These are phyloP conservation scores for Suillus subluteus DNA, from an alignment of 768 basidiomycete species.

Conservation along the genomic window DNA sequence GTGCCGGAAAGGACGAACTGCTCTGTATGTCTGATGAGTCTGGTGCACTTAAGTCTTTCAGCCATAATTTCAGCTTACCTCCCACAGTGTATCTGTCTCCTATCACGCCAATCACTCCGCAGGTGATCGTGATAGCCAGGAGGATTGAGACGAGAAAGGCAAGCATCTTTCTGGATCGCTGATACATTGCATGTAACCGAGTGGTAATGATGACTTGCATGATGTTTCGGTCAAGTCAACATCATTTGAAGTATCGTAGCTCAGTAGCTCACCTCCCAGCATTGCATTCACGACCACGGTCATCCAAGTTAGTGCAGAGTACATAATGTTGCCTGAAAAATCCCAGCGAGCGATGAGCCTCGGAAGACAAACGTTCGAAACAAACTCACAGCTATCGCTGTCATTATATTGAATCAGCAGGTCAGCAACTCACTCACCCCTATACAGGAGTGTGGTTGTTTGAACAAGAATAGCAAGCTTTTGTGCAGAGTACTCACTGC, in stretches of 20 bases:
- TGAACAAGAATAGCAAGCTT: background rate
- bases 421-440: background rate
- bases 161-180: slow-evolving; percentile 3
- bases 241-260: background rate
- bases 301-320: background rate
- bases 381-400: background rate
- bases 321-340: background rate
- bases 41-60: background rate
- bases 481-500: background rate
- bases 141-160: background rate
- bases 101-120: background rate
- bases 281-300: background rate
- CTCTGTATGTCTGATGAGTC: background rate
- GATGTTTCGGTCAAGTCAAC: background rate
- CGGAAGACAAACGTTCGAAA: background rate
- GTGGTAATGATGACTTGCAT: background rate
- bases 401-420: background rate
- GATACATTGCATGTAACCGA: slow-evolving; percentile 5
- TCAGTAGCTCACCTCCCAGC: slow-evolving; percentile 3
- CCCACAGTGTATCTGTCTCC: background rate
- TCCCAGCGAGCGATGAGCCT: background rate
- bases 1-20: background rate
- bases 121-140: background rate
- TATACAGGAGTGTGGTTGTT: background rate
- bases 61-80: background rate